Evolutionary conservation across 2,329 filamentous ascomycete genomes (phyloP).

Genomic region (Helicocarpus griseus): DNA sequence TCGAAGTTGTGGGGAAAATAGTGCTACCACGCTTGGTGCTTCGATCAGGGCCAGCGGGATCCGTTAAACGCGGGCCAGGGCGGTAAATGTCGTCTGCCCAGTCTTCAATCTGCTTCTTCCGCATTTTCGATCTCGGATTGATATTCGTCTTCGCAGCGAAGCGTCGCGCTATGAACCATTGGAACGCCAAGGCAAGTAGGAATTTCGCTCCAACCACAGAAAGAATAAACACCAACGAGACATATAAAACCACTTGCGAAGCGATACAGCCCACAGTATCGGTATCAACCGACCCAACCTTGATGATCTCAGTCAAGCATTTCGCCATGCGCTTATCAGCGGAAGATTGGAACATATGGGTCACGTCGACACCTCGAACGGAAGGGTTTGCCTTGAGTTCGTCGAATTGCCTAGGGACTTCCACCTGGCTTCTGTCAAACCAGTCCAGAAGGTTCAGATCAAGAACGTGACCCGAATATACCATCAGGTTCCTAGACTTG

Average conservation of each 20-base stretch:
- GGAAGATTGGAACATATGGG: constrained; percentile 70
- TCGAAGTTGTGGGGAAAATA: constrained; percentile 86
- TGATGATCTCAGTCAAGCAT: constrained; percentile 88
- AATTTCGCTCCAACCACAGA: constrained; percentile 82
- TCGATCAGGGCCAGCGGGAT: constrained; percentile 62
- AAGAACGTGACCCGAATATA: constrained; percentile 88
- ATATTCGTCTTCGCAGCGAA: constrained; percentile 88
- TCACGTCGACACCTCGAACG: constrained; percentile 78
- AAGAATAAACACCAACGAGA: constrained; percentile 83
- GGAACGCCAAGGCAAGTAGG: constrained; percentile 77
- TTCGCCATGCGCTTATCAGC: constrained; percentile 72
- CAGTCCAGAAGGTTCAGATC: constrained; percentile 81
- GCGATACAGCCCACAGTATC: constrained; percentile 96
- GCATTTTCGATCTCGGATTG: constrained; percentile 67
- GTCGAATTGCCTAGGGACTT: constrained; percentile 66
- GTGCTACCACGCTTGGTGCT: constrained; percentile 69
- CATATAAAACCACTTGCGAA: constrained; percentile 91
- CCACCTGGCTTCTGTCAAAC: constrained; percentile 77
- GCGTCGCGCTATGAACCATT: constrained; percentile 86
- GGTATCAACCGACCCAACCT: constrained; percentile 90
- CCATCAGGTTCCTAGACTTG: constrained; percentile 75
- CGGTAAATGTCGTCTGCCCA: constrained; percentile 98
- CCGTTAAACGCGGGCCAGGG: constrained; percentile 70
- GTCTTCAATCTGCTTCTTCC: constrained; percentile 89
- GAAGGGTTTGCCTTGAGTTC: constrained; percentile 62